Percentiles rank a stretch among this genome's conserved stretches.
These are phyloP conservation scores for Angomonas ambiguus DNA, from an alignment of 208 protist genomes.

Conservation along the genomic window DNA sequence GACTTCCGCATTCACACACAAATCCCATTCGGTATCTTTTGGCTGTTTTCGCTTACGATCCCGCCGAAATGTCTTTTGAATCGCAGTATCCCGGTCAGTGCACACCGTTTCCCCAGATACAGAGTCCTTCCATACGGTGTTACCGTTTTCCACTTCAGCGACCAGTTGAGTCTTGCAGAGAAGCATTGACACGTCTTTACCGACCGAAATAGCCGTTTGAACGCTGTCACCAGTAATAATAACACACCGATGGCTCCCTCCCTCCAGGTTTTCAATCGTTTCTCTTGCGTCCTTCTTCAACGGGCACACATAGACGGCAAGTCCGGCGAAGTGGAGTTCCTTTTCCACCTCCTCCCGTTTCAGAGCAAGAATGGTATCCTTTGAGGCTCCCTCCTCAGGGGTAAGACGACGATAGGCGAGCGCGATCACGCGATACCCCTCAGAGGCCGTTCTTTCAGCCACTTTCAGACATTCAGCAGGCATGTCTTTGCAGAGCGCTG, in stretches of 20 bases:
- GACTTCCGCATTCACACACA: slow-evolving; percentile 81
- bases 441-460: slow-evolving; percentile 70
- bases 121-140: slow-evolving; percentile 65
- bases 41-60: slow-evolving; percentile 29
- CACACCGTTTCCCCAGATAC: slow-evolving; percentile 29
- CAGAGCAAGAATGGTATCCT: slow-evolving; percentile 45
- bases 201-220: slow-evolving; percentile 96
- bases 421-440: slow-evolving; percentile 96
- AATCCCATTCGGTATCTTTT: slow-evolving; percentile 59
- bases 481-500: slow-evolving; percentile 66
- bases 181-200: slow-evolving; percentile 85
- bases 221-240: slow-evolving; percentile 99
- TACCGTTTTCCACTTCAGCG: slow-evolving; percentile 19
- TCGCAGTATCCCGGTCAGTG: slow-evolving; percentile 19
- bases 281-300: slow-evolving; percentile 90
- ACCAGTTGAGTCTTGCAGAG: slow-evolving; percentile 62
- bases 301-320: slow-evolving; percentile 95
- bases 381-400: slow-evolving; percentile 35
- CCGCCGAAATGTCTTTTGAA: slow-evolving; percentile 58
- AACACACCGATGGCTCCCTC: slow-evolving; percentile 83
- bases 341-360: slow-evolving; percentile 86
- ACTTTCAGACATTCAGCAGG: slow-evolving; percentile 82
- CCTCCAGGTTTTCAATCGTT: slow-evolving; percentile 81
- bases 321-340: slow-evolving; percentile 93
- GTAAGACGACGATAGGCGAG: slow-evolving; percentile 87